A percentile compares a stretch with the other conserved stretches of the same genome.
Conservation (phyloP, 352 stramenopile species). For the Phytophthora crassamura region DNA sequence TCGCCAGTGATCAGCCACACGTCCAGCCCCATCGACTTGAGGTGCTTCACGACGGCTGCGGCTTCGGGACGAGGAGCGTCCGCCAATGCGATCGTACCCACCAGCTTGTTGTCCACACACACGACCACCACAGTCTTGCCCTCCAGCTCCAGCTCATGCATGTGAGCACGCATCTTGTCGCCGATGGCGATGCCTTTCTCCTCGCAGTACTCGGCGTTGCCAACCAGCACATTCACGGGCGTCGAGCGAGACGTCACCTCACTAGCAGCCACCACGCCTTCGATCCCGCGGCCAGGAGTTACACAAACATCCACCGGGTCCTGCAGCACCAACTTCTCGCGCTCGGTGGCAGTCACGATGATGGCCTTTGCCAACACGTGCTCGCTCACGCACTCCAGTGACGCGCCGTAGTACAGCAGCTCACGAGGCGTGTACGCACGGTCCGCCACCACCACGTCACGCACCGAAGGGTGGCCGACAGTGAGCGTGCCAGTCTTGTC, state of each 20-base stretch:
- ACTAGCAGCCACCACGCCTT: constrained; percentile 58
- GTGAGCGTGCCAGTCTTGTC: constrained; percentile 96
- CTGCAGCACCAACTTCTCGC: constrained; percentile 77
- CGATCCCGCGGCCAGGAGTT: constrained; percentile 79
- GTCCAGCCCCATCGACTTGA: constrained; percentile 85
- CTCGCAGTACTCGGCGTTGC: constrained; percentile 84
- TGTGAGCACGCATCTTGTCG: constrained; percentile 68
- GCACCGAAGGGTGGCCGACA: constrained; percentile 78
- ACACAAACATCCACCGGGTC: constrained; percentile 81
- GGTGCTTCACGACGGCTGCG: constrained; percentile 68
- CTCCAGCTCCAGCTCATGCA: constrained; percentile 86
- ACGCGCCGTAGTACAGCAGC: constrained; percentile 82
- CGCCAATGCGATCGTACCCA: constrained; percentile 78
- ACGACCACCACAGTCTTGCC: constrained; percentile 89
- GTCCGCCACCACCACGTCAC: constrained; percentile 77
- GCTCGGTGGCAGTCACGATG: constrained; percentile 73
- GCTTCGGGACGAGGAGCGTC: constrained; percentile 82
- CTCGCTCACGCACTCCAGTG: constrained; percentile 85
- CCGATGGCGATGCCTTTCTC: constrained; percentile 75
- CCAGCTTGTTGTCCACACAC: constrained; percentile 68
- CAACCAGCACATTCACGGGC: constrained; percentile 65
- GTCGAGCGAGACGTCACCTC: constrained; percentile 21
- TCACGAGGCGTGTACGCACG: constrained; percentile 68
- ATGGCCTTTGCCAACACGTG: constrained; percentile 89
- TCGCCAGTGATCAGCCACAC: constrained; percentile 93